Conservation (phyloP, 2,329 filamentous ascomycete genomes). For the Ascochyta viciae-villosae region DNA sequence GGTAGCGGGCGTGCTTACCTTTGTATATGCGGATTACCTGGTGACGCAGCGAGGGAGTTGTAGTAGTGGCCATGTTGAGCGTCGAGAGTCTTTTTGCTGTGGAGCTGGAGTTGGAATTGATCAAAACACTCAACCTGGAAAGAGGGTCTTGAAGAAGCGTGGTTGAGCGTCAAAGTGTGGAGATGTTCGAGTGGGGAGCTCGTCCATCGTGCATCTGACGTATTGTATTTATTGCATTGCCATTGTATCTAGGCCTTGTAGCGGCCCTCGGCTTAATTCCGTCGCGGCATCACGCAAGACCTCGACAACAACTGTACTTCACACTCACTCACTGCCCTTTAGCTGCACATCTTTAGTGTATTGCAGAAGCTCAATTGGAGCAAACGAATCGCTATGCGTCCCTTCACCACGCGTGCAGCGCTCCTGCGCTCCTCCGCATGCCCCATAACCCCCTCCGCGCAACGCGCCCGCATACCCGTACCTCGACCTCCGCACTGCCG, state of each 20-base stretch:
- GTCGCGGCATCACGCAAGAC: slow-evolving; percentile 14
- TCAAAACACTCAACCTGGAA: too few species aligned
- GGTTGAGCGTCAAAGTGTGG: background rate
- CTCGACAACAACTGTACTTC: background rate
- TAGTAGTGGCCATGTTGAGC: slow-evolving; percentile 35
- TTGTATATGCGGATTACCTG: slow-evolving; percentile 90
- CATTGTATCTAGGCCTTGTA: background rate
- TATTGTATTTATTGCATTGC: slow-evolving; percentile 4
- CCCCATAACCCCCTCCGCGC: slow-evolving; percentile 4
- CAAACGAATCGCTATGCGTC: slow-evolving; percentile 22
- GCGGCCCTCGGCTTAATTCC: slow-evolving; percentile 25
- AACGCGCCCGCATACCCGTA: slow-evolving; percentile 3
- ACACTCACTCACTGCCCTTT: background rate
- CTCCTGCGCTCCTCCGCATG: slow-evolving; percentile 17
- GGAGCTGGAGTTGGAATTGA: background rate
- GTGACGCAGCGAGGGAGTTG: slow-evolving; percentile 68
- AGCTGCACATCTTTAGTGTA: background rate
- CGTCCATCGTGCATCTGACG: slow-evolving; percentile 23
- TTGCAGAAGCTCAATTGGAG: background rate
- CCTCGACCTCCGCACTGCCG: slow-evolving; percentile 5
- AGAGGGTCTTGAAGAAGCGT: background rate
- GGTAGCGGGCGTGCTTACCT: slow-evolving; percentile 58
- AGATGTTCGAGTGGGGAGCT: background rate
- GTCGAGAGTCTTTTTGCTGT: too few species aligned
- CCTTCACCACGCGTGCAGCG: slow-evolving; percentile 20